Conservation (phyloP, 2,329 filamentous ascomycete genomes). For the Colletotrichum trifolii region DNA sequence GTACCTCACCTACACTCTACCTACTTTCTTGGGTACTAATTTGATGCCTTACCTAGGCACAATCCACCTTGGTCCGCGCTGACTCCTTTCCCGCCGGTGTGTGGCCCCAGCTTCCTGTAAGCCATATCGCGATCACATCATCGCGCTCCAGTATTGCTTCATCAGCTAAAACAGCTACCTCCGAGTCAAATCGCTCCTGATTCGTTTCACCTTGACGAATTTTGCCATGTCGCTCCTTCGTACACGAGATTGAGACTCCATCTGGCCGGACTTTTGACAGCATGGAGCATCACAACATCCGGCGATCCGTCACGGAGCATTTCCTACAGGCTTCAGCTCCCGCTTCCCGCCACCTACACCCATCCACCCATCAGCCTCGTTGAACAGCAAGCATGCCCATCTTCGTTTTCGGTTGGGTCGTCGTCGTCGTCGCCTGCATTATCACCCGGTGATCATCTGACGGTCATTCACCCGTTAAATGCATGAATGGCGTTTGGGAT, state of each 20-base stretch:
- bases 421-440: constrained; percentile 12
- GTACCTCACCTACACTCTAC: too few relatives aligned
- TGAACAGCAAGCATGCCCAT: neutral
- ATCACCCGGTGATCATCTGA: constrained; percentile 31
- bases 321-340: constrained; percentile 14
- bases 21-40: neutral
- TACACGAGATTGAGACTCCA: neutral
- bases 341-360: neutral
- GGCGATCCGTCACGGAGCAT: constrained; percentile 23
- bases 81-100: constrained; percentile 21
- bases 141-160: constrained; percentile 37
- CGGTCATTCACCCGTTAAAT: constrained; percentile 27
- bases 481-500: constrained; percentile 23
- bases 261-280: constrained; percentile 12
- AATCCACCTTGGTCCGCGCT: neutral
- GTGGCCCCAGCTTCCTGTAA: constrained; percentile 28
- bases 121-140: constrained; percentile 35
- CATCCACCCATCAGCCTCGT: neutral
- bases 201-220: constrained; percentile 19
- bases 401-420: constrained; percentile 21
- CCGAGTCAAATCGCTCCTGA: constrained; percentile 12
- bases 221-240: constrained; percentile 2
- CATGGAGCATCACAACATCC: constrained; percentile 9
- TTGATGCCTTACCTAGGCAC: constrained; percentile 10
- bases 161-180: constrained; percentile 25